Conservation (phyloP, 345 rosid genomes). For the Noccaea bulbosa region DNA sequence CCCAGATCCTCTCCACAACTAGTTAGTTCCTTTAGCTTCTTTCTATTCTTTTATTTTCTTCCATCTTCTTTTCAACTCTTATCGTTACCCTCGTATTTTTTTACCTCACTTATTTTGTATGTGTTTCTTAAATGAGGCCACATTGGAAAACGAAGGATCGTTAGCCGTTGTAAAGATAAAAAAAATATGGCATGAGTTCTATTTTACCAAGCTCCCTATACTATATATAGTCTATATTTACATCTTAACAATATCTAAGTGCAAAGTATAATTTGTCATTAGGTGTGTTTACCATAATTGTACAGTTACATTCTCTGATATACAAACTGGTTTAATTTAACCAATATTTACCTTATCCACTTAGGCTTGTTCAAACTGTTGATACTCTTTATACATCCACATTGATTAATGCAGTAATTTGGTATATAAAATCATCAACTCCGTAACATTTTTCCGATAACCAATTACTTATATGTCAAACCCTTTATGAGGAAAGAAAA, state of each 20-base stretch:
- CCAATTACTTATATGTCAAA: neutral
- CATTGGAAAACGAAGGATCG: slow-evolving; percentile 1
- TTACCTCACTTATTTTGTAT: slow-evolving; percentile 4
- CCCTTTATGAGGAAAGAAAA: neutral
- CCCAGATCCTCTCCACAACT: slow-evolving; percentile 91
- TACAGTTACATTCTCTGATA: too few relatives aligned
- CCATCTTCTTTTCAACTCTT: slow-evolving; percentile 9
- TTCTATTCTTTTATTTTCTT: slow-evolving; percentile 9
- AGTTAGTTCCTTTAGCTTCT: slow-evolving; percentile 37
- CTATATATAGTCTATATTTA: neutral
- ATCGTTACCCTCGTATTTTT: neutral
- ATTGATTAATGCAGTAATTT: neutral
- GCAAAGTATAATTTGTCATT: neutral
- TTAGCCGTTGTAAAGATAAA: slow-evolving; percentile 11
- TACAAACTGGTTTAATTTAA: too few relatives aligned
- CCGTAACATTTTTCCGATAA: neutral
- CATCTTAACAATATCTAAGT: neutral
- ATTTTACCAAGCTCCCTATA: neutral
- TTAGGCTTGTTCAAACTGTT: too few relatives aligned
- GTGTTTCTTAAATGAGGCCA: slow-evolving; percentile 8
- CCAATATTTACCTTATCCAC: too few relatives aligned
- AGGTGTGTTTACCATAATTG: too few relatives aligned
- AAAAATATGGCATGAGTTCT: neutral
- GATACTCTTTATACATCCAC: neutral
- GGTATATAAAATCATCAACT: neutral